Conservation (phyloP, 140 eudicot species). For the Cichorium intybus region DNA sequence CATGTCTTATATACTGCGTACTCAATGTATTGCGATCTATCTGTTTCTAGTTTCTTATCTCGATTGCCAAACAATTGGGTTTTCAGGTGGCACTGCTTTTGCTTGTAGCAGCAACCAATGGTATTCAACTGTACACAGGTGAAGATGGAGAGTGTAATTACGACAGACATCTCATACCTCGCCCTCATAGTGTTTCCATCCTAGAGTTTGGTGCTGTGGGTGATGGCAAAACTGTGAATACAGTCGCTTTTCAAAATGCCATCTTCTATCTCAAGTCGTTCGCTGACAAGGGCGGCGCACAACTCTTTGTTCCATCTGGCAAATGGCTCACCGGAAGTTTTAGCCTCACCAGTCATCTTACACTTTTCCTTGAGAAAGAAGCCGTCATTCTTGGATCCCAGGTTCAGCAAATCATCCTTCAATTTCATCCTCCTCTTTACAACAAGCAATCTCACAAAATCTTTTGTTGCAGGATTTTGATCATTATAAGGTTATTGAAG, state of each 20-base stretch:
- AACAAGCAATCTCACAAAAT: background rate
- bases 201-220: conserved; percentile 95
- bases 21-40: background rate
- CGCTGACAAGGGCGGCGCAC: conserved; percentile 95
- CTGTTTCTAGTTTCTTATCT: too few species aligned
- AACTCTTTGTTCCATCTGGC: conserved; percentile 83
- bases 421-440: background rate
- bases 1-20: too few species aligned
- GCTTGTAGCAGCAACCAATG: conserved; percentile 49
- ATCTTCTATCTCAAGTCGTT: conserved; percentile 89
- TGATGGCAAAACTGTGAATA: conserved; percentile 80
- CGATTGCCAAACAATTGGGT: too few species aligned
- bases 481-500: conserved; percentile 71
- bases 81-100: conserved; percentile 71
- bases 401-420: conserved; percentile 52
- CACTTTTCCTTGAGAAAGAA: conserved; percentile 82
- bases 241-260: conserved; percentile 93
- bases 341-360: conserved; percentile 89
- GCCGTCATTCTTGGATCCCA: conserved; percentile 88
- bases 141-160: conserved; percentile 60
- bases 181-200: conserved; percentile 92
- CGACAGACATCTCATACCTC: conserved; percentile 55
- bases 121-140: conserved; percentile 26
- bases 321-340: conserved; percentile 87
- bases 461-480: conserved; percentile 41